Base-by-base conservation (phyloP, 306 rosid species). In the Rosa multiflora region DNA sequence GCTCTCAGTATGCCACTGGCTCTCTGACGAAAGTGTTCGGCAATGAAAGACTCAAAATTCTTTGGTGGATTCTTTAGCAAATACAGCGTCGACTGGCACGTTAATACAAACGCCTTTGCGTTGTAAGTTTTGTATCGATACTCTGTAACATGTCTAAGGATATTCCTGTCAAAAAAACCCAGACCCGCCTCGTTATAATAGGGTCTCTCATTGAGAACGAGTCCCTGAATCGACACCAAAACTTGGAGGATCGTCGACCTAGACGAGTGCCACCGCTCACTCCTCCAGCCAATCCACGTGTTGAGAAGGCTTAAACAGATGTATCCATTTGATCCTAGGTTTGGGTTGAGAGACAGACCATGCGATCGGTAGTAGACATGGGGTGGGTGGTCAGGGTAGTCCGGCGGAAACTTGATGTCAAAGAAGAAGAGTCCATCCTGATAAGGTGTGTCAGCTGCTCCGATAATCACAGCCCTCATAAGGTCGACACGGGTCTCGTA, bases 291-390 rank as follows among this genome's bases (percentile, higher is more conserved):
- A 0, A 0, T 0, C 91, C 93, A 92, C 0, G 93, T 90, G 80
- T 90, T 88, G n/a, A 92, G 83, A 9, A 92, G 80, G 49, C 93
- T 90, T 66, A 90, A 69, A 26, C 92, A 89, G 5, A 92, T 89
- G 0, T 0, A 1, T 0, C 93, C 93, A 37, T 5, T 44, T 0
- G 8, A 1, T 78, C 88, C 82, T 0, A 90, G 68, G 11, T 82
- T 90, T 90, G 7, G 14, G 85, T 92, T 92, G 7, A 84, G 14
- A 3, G 77, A 1, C 44, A 56, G 0, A 8, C 93, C 96, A 63
- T 78, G 71, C 0, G 93, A 89, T 23, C 5, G 83, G 79, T 42
- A 90, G 5, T 73, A 43, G 58, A 91, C 78, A 9, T 1, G 8
- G 4, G 91, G 97, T 0, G 94, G 90, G 0, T 10, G 26, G 20